Conservation (phyloP, 2,329 filamentous ascomycete species). For the Nothopassalora personata region DNA sequence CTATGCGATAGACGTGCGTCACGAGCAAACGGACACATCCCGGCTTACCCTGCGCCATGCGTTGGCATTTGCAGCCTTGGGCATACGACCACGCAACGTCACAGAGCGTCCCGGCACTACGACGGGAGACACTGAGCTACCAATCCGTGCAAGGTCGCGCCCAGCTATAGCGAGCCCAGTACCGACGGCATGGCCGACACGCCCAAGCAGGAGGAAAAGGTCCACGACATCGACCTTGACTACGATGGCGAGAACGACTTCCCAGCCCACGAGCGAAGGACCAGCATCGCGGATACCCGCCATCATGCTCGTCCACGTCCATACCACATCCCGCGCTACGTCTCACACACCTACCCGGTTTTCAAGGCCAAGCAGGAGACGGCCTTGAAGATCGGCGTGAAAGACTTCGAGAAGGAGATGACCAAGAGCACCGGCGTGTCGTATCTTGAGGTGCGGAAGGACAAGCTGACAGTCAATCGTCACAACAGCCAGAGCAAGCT, state of each 20-base stretch:
- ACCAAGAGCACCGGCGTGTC: slow-evolving; percentile 25
- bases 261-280: slow-evolving; percentile 5
- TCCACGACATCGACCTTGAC: slow-evolving; percentile 25
- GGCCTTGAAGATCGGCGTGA: slow-evolving; percentile 30
- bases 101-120: background rate
- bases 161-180: background rate
- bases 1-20: background rate
- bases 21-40: slow-evolving; percentile 2
- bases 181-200: slow-evolving; percentile 21
- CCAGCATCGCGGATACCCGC: slow-evolving; percentile 21
- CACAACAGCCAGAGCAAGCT: slow-evolving; percentile 86
- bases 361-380: slow-evolving; percentile 31
- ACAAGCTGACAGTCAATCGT: slow-evolving; percentile 30
- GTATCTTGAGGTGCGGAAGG: slow-evolving; percentile 23
- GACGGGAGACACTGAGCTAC: background rate
- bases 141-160: background rate
- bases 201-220: slow-evolving; percentile 18
- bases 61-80: background rate
- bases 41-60: background rate
- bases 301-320: slow-evolving; percentile 33
- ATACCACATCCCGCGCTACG: slow-evolving; percentile 29
- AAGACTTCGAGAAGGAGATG: slow-evolving; percentile 30
- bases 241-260: background rate
- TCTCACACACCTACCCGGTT: slow-evolving; percentile 28
- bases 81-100: background rate